Base-by-base conservation (phyloP, 495 filamentous ascomycete species). In the Acidiella bohemica region DNA sequence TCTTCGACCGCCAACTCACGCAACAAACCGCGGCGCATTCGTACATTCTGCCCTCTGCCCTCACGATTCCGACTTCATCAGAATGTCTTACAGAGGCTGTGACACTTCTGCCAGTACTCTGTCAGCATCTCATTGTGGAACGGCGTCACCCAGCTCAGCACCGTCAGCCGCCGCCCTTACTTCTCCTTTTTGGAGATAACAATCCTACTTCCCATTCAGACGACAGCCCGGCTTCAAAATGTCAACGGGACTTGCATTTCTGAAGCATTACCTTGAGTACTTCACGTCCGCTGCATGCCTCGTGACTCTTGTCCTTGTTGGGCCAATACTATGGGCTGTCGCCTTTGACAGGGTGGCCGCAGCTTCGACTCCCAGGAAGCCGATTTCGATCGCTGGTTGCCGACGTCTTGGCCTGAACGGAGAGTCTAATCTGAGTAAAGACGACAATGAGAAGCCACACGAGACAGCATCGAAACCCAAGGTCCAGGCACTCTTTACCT, bases 401-500 rank as follows among this genome's bases (percentile, higher is more conserved):
- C 37, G 35, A 11, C 39, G 41, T 2, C 21, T 49, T n/a, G 49
- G 49, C 12, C 33, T 53, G 4, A 21, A 9, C 11, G 42, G 29
- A 7, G 30, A 26, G 2, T 50, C 39, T 31, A 48, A 48, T 24
- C 42, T 53, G 24, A 19, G 33, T 4, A 22, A 33, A 9, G 45
- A 48, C 12, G n/a, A 30, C 32, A 19, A 36, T 1, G 24, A 22
- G 13, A 18, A 2, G 9, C 5, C 33, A 9, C 12, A n/a, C n/a
- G 17, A 14, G 10, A 20, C 22, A 2, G 23, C 25, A 4, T 14
- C 13, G 3, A 16, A 14, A 1, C 14, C 46, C 25, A 33, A 12
- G 16, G 65, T 95, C 49, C 84, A 85, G 57, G 81, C 80, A 33
- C 68, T 94, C 27, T 86, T 79, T 64, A 77, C 84, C 28, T 93